A percentile compares a stretch with the other conserved stretches of the same genome.
Conservation (phyloP, 2,329 filamentous ascomycete species). For the Penicillium sp. region DNA sequence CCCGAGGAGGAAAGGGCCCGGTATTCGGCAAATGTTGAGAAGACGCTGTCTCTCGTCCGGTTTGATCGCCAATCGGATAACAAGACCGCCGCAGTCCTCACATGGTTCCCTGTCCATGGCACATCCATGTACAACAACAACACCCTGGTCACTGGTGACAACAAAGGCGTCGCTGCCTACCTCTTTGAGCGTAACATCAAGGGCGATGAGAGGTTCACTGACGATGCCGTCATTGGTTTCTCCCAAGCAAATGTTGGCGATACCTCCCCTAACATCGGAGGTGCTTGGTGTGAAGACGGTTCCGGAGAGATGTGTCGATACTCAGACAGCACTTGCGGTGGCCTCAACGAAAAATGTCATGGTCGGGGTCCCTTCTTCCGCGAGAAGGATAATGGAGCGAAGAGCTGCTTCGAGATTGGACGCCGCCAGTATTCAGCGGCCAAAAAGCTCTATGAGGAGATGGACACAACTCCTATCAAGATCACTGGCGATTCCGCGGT, state of each 20-base stretch:
- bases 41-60: constrained; percentile 72
- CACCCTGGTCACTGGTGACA: constrained; percentile 87
- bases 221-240: constrained; percentile 82
- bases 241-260: constrained; percentile 90
- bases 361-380: constrained; percentile 47
- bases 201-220: constrained; percentile 53
- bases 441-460: constrained; percentile 53
- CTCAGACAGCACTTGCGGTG: constrained; percentile 74
- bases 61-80: constrained; percentile 70
- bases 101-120: constrained; percentile 89
- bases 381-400: constrained; percentile 45
- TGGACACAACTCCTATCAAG: constrained; percentile 40
- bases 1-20: constrained; percentile 67
- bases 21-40: constrained; percentile 67
- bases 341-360: constrained; percentile 43
- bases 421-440: constrained; percentile 46
- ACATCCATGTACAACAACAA: constrained; percentile 91
- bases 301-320: constrained; percentile 53
- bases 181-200: constrained; percentile 70
- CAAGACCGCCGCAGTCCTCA: constrained; percentile 75
- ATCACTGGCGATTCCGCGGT: constrained; percentile 62
- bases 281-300: constrained; percentile 85
- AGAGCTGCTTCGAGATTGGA: constrained; percentile 51
- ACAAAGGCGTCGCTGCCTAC: constrained; percentile 88
- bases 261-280: constrained; percentile 81